Evolutionary conservation across 2,329 filamentous ascomycete genomes (phyloP).

Genomic region (Diplodia sapinea): DNA sequence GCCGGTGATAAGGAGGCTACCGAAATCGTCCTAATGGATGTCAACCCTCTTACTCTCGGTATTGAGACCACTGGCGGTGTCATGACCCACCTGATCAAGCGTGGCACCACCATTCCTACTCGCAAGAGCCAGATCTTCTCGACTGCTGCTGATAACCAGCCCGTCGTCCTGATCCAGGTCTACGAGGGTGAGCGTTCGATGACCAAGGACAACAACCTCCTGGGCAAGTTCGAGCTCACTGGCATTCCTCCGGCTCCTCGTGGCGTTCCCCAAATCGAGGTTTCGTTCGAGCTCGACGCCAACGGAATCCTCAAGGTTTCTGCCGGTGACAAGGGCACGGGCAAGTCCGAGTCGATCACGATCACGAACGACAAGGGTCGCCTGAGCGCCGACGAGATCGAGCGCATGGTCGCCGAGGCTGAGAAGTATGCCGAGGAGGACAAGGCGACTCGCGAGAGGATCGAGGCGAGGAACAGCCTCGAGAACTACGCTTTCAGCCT

Average conservation of each 20-base stretch:
- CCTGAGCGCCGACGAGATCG: conserved; percentile 94
- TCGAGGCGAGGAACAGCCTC: conserved; percentile 92
- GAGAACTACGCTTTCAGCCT: conserved; percentile 99
- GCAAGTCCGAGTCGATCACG: conserved; percentile 96
- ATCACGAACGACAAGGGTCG: conserved; percentile 99
- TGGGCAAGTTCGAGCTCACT: conserved; percentile 98
- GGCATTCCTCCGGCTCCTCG: conserved; percentile 93
- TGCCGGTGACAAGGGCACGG: conserved; percentile 96
- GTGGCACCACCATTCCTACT: conserved; percentile 92
- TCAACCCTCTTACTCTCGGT: conserved; percentile 94
- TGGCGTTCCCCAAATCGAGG: conserved; percentile 97
- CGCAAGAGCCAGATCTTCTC: conserved; percentile 99
- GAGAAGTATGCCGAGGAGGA: conserved; percentile 99
- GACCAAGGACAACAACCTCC: conserved; percentile 96
- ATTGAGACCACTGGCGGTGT: conserved; percentile 97
- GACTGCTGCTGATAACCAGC: conserved; percentile 95
- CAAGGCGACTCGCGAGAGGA: conserved; percentile 96
- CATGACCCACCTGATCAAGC: conserved; percentile 95
- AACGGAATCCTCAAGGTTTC: conserved; percentile 98
- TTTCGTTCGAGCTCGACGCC: conserved; percentile 95
- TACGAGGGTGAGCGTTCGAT: conserved; percentile 91
- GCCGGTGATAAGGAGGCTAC: conserved; percentile 82
- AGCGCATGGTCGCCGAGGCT: conserved; percentile 98
- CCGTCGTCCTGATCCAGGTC: conserved; percentile 92
- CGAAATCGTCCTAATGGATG: conserved; percentile 92